Evolutionary conservation across 768 basidiomycete genomes (phyloP), one percentile per base, ranked within the genome.

Genomic region (Boletus sp.): DNA sequence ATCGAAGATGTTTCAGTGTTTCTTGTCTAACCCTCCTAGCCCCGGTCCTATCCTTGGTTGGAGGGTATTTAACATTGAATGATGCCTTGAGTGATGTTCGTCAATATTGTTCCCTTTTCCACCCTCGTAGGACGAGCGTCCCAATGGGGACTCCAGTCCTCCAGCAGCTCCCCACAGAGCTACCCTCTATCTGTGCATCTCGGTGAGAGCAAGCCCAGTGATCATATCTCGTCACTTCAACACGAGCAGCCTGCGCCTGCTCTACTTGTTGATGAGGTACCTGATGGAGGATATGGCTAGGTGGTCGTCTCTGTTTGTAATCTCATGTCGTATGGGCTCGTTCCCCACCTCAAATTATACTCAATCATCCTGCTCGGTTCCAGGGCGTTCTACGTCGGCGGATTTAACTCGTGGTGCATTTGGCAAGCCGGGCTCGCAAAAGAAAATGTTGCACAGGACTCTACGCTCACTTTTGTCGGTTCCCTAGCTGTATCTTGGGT

Each of bases 261-360:
- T 24, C 36, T 17, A 17, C 57, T 47, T 11, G 56, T n/a, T n/a
- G n/a, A 57, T 5, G 47, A 66, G 7, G 51, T 65, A 11, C 71
- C 70, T 7, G 71, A 73, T 24, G 68, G 71, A 5, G 69, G 68
- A n/a, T 71, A 72, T 35, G 71, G 68, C 20, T 75, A 71, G 69
- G 66, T 68, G 2, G 63, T 73, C 14, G 65, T 73, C 39, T 66
- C 65, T 14, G 65, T 61, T 2, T 75, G 71, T 51, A 59, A 66
- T 52, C 50, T 67, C 52, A 63, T 65, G 58, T 52, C 61, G 73
- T 72, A 55, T 32, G 67, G 30, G 40, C 33, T 45, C 10, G 36
- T 47, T 49, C 47, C 35, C 29, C 14, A 5, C 14, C 2, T 24
- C 28, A n/a, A 33, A 18, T 12, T 9, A 20, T 36, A n/a, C 55